Percentiles rank a stretch among this genome's conserved stretches.
Evolutionary conservation across 441 rosid species (phyloP).

Genomic region (Erodium chrysanthum): DNA sequence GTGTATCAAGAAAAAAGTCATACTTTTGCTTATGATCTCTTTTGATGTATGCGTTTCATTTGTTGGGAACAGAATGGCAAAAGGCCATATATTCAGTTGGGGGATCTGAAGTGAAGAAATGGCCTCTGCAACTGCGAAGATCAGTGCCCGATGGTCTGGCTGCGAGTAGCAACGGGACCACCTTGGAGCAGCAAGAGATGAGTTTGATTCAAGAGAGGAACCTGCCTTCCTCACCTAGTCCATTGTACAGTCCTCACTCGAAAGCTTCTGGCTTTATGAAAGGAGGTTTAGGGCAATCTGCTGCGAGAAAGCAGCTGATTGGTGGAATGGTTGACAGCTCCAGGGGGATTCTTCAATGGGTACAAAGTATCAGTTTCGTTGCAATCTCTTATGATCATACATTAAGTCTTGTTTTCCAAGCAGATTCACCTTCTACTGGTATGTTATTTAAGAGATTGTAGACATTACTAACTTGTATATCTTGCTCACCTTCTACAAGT

Average conservation of each 20-base stretch:
- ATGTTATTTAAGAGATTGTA: conserved; percentile 19
- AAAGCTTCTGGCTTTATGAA: conserved; percentile 81
- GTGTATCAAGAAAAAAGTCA: no score
- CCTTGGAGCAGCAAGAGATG: conserved; percentile 88
- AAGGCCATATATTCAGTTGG: conserved; percentile 91
- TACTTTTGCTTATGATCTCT: conserved; percentile 10
- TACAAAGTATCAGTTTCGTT: conserved; percentile 88
- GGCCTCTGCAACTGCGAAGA: conserved; percentile 91
- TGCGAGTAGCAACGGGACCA: conserved; percentile 53
- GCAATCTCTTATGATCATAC: conserved; percentile 78
- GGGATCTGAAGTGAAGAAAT: conserved; percentile 85
- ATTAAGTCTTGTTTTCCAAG: conserved; percentile 60
- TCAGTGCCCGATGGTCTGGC: conserved; percentile 73
- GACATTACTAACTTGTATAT: background rate
- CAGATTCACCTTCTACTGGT: conserved; percentile 72
- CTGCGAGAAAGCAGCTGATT: conserved; percentile 70
- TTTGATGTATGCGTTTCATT: background rate
- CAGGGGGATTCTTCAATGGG: conserved; percentile 91
- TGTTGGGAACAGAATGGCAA: conserved; percentile 74
- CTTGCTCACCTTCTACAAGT: background rate
- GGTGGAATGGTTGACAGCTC: conserved; percentile 64
- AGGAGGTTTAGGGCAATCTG: conserved; percentile 70
- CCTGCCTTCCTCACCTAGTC: conserved; percentile 75
- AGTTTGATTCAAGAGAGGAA: conserved; percentile 84
- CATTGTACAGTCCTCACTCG: conserved; percentile 71